These are phyloP conservation scores for Candida schatavii DNA, from an alignment of 805 yeast genomes.

Conservation along the genomic window DNA sequence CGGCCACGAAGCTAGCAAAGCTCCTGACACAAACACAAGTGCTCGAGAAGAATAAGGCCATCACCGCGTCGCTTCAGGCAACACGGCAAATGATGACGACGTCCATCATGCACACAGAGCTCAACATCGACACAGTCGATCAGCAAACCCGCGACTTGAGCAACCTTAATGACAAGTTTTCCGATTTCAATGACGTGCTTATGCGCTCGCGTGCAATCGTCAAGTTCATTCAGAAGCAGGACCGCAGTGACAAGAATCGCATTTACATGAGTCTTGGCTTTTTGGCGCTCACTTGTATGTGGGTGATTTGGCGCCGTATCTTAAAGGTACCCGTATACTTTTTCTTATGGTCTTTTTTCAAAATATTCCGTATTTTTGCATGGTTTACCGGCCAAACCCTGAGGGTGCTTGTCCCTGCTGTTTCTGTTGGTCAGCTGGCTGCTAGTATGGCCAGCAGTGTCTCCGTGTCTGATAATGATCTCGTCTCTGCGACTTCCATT, in stretches of 20 bases:
- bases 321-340: constrained; percentile 43
- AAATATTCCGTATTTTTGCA: constrained; percentile 25
- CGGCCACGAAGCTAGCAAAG: constrained; percentile 11
- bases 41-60: constrained; percentile 43
- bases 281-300: constrained; percentile 42
- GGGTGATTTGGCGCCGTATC: constrained; percentile 51
- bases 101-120: constrained; percentile 49
- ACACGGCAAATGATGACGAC: constrained; percentile 49
- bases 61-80: constrained; percentile 46
- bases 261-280: constrained; percentile 49
- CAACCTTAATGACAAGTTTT: constrained; percentile 40
- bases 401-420: neutral
- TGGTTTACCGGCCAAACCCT: constrained; percentile 13
- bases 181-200: constrained; percentile 39
- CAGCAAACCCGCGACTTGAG: constrained; percentile 43
- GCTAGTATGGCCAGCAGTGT: too few species aligned
- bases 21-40: constrained; percentile 39
- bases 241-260: constrained; percentile 45
- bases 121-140: constrained; percentile 46
- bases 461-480: neutral
- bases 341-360: constrained; percentile 46
- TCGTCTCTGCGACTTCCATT: constrained; percentile 1
- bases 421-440: neutral
- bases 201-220: constrained; percentile 45
- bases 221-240: constrained; percentile 50